phyloP scores from a whole-genome alignment of 1,284 basidiomycete genomes.

The Boletus coffeatus region DNA sequence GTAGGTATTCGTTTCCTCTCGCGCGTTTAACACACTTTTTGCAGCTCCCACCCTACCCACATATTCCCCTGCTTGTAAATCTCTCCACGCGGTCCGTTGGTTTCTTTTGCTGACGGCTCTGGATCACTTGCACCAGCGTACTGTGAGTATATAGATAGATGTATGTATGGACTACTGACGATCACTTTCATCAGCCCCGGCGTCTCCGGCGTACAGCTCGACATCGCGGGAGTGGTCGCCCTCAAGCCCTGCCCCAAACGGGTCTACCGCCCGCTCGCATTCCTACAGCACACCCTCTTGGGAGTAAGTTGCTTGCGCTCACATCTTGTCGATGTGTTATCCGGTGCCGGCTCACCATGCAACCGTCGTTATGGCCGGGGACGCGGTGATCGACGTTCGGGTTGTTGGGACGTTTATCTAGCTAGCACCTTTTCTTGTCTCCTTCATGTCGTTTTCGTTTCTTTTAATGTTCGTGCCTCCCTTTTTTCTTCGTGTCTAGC shows the following conservation, averaged over 20 bases:
- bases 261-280: slow-evolving; percentile 34
- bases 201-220: slow-evolving; percentile 78
- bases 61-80: slow-evolving; percentile 79
- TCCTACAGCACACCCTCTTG: slow-evolving; percentile 52
- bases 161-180: slow-evolving; percentile 8
- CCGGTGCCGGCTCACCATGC: not conserved
- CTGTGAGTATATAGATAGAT: slow-evolving; percentile 44
- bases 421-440: slow-evolving; percentile 26
- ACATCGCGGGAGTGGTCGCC: slow-evolving; percentile 80
- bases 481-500: slow-evolving; percentile 20
- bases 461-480: slow-evolving; percentile 5
- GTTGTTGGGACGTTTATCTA: slow-evolving; percentile 15
- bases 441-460: slow-evolving; percentile 8
- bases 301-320: slow-evolving; percentile 35
- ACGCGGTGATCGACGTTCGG: slow-evolving; percentile 4
- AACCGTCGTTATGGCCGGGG: slow-evolving; percentile 5
- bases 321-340: slow-evolving; percentile 11
- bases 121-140: slow-evolving; percentile 55
- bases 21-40: slow-evolving; percentile 8
- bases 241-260: slow-evolving; percentile 62
- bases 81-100: not conserved
- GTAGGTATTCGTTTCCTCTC: slow-evolving; percentile 38
- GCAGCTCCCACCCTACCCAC: slow-evolving; percentile 77
- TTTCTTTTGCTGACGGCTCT: slow-evolving; percentile 20
- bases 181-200: slow-evolving; percentile 50